Conservation (phyloP, 2,329 filamentous ascomycete species). For the Tolypocladium ophioglossoides region DNA sequence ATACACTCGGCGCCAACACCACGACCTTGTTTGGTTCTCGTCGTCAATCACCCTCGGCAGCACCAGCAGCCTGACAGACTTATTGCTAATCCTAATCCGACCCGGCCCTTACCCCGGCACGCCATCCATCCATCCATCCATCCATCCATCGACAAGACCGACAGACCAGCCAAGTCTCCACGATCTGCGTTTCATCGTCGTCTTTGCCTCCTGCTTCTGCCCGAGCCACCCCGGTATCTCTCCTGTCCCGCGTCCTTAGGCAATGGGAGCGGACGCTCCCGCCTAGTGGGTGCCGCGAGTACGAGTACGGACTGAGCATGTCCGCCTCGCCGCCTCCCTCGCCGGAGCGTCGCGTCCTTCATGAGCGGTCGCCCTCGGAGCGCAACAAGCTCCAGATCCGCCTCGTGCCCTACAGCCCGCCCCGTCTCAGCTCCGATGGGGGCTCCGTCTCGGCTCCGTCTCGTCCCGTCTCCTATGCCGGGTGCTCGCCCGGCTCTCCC, state of each 20-base stretch:
- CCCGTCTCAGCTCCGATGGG: slow-evolving; percentile 21
- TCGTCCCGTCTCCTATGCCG: slow-evolving; percentile 13
- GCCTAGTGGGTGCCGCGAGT: neutral
- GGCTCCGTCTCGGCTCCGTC: slow-evolving; percentile 10
- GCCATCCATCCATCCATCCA: neutral
- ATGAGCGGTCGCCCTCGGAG: slow-evolving; percentile 4
- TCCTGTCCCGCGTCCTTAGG: neutral
- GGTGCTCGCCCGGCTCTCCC: slow-evolving; percentile 1
- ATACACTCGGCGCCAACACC: neutral
- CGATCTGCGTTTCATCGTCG: neutral
- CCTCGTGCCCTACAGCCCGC: slow-evolving; percentile 28
- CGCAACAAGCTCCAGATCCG: slow-evolving; percentile 22
- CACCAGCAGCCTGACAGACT: neutral
- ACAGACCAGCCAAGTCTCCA: neutral
- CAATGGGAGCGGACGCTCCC: neutral
- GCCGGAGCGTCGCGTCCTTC: slow-evolving; percentile 16
- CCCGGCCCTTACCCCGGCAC: neutral
- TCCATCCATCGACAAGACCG: neutral
- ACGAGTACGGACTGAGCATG: slow-evolving; percentile 16
- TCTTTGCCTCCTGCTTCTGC: neutral
- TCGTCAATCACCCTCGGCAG: neutral
- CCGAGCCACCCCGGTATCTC: neutral
- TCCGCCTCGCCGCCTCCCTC: slow-evolving; percentile 18
- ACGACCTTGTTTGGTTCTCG: neutral
- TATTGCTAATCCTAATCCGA: neutral